Base-by-base conservation (phyloP, 306 rosid species). In the Cucurbita maxima region DNA sequence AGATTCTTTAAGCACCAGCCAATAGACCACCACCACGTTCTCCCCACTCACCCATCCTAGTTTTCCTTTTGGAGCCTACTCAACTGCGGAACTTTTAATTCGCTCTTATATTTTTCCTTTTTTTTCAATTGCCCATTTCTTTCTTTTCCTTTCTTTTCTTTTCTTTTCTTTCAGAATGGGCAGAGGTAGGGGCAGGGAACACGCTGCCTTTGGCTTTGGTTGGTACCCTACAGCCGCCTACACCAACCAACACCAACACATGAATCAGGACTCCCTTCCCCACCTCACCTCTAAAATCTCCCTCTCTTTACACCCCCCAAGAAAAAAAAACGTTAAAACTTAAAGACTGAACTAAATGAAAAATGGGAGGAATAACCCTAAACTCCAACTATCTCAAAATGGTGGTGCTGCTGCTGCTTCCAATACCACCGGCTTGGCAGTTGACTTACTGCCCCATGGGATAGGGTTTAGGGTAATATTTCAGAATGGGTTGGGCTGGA, bases 261-360 rank as follows among this genome's bases (percentile, higher is more conserved):
- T 60, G 67, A 36, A 60, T 60, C 67, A 8, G 14, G 67, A 86
- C 81, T 88, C 89, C 40, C 74, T 77, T 62, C 86, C 73, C 66
- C 87, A 89, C 75, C 83, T 84, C 41, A 77, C 79, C 15, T 22
- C 16, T 58, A 1, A 56, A 56, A 1, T 30, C 38, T 58, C 8
- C 25, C 61, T 11, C 15, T 56, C 3, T 56, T 56, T 16, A 13
- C 53, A 30, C 34, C 34, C 34, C 34, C 1, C 4, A 48, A 48
- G n/a, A 48, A 0, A 48, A 13, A 13, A 4, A 48, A 48, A 12
- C 53, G 4, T 0, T 18, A n/a, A 7, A 48, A 48, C 18, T 15
- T 14, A 6, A 11, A 48, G n/a, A 47, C 51, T 47, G 15, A 47
- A 47, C 51, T 47, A 47, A 45, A 47, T 1, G 15, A 47, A 47